Conservation (phyloP, 768 basidiomycete genomes). For the Mycena metata region DNA sequence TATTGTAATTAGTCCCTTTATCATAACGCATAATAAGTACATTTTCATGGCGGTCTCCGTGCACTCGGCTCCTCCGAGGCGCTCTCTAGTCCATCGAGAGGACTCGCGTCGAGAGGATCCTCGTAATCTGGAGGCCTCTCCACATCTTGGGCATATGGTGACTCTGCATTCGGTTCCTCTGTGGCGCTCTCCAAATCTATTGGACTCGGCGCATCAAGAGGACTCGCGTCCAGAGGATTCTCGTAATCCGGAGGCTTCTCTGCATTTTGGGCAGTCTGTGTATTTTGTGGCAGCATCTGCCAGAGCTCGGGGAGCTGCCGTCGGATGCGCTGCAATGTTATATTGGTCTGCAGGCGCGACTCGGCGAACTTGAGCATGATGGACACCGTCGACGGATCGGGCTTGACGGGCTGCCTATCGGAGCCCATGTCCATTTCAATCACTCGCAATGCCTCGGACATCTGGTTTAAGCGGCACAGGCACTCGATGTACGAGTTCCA, state of each 20-base stretch:
- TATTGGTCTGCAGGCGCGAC: conserved; percentile 55
- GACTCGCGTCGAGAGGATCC: too few relatives aligned
- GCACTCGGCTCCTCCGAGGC: background rate
- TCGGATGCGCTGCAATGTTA: conserved; percentile 62
- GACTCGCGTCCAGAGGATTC: too few relatives aligned
- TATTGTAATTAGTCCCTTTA: conserved; percentile 17
- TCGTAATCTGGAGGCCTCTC: too few relatives aligned
- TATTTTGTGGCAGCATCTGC: conserved; percentile 44
- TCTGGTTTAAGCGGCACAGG: conserved; percentile 76
- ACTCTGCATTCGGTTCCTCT: too few relatives aligned
- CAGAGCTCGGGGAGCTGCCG: conserved; percentile 57
- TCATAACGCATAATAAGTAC: conserved; percentile 19
- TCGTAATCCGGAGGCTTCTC: conserved; percentile 31
- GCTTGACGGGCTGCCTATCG: conserved; percentile 55
- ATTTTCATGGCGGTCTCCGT: conserved; percentile 35
- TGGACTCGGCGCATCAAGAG: too few relatives aligned
- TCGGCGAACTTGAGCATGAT: conserved; percentile 70
- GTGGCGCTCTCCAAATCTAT: too few relatives aligned
- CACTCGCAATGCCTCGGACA: conserved; percentile 76
- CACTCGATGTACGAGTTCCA: conserved; percentile 91
- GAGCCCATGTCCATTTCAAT: conserved; percentile 77
- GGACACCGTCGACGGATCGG: conserved; percentile 62
- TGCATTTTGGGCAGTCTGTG: background rate
- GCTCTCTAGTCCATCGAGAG: too few relatives aligned
- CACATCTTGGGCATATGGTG: too few relatives aligned